phyloP scores from a whole-genome alignment of 192 early-diverging fungal species.

The Mortierella antarctica region DNA sequence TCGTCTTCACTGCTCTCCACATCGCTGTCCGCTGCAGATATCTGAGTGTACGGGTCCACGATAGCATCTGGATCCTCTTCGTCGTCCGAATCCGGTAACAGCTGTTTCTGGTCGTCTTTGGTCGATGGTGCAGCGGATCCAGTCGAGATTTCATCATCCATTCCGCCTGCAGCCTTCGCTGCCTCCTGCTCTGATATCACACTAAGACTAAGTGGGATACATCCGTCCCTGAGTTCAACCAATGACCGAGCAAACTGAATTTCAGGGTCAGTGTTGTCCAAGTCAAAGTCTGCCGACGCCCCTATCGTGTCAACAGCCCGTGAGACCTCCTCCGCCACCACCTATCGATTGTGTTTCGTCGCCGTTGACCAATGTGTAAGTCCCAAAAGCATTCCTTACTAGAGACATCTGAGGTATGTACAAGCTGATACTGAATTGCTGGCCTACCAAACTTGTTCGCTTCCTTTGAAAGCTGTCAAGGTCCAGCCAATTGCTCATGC shows the following conservation, averaged over 20 bases:
- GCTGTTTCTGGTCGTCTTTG: too few relatives aligned
- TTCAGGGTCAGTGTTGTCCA: constrained; percentile 12
- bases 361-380: not conserved
- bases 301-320: constrained; percentile 23
- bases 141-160: not conserved
- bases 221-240: constrained; percentile 24
- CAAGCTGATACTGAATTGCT: not conserved
- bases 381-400: not conserved
- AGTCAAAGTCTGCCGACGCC: constrained; percentile 26
- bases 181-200: not conserved
- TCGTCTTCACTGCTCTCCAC: constrained; percentile 5
- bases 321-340: constrained; percentile 42
- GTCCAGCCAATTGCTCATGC: constrained; percentile 36
- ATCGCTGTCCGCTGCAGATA: not conserved
- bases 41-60: not conserved
- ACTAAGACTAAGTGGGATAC: not conserved
- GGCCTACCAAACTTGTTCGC: constrained; percentile 22
- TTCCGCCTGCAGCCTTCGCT: not conserved
- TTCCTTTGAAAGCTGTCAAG: constrained; percentile 27
- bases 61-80: constrained; percentile 35
- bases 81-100: constrained; percentile 25
- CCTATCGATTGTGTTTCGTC: constrained; percentile 1
- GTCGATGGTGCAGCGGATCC: not conserved
- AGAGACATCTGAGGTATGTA: not conserved
- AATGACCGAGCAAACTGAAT: constrained; percentile 29